Base-by-base conservation (phyloP, 2,329 filamentous ascomycete genomes). In the Shiraia sp. region DNA sequence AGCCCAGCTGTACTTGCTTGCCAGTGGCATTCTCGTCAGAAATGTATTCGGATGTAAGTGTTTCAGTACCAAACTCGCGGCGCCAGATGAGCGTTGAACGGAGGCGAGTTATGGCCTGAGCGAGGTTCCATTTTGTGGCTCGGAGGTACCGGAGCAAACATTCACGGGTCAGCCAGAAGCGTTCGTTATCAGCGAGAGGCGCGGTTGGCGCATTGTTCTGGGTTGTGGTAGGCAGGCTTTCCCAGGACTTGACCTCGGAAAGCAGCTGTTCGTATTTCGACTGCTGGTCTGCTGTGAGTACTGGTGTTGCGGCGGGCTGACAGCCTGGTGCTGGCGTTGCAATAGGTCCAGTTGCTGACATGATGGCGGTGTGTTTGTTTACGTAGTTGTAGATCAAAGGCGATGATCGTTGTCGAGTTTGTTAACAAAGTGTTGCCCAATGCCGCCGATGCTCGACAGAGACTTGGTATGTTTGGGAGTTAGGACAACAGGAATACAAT, bases 1-100 rank as follows among this genome's bases (percentile, higher is more conserved):
- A 99, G 29, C 93, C 93, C 14, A 93, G 71, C 43, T 95, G 79
- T 43, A 96, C 79, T 70, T 97, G 92, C 77, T 99, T 99, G 55
- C 93, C 93, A 8, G 92, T 97, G 74, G 92, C 90, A 69, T 96
- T 95, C 76, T 99, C 93, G 10, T 88, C 83, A 1, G 87, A 90
- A 61, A 97, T 92, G 72, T 95, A 87, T 7, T 96, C 91, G 8
- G 87, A 78, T 0, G 89, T 91, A 62, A 90, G 81, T 41, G 72
- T 65, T 38, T 80, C 83, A 42, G 95, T 78, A 33, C 90, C 90
- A 63, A 95, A 99, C 63, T 96, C 90, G 41, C 92, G 81, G 32
- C 93, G 83, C 93, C 93, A 99, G 46, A 82, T 79, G 42, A 97
- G 73, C 0, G 92, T 96, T 31, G 81, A 81, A 55, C 86, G 83